These are phyloP conservation scores for Penicillium antarcticum DNA, from an alignment of 495 filamentous ascomycete genomes.

Conservation along the genomic window DNA sequence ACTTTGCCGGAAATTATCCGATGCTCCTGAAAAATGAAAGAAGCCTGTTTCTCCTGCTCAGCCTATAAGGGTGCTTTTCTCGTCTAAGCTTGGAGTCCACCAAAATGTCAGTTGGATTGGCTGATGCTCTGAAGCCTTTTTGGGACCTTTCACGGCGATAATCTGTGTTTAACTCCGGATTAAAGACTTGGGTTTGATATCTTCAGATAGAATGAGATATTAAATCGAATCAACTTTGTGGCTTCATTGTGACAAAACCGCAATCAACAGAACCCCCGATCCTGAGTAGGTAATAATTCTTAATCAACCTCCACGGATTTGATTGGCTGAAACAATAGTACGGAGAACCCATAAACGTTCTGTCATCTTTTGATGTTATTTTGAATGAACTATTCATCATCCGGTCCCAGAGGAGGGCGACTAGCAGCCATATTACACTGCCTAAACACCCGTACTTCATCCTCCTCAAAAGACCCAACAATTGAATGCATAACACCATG, in stretches of 20 bases:
- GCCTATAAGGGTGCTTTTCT: not conserved
- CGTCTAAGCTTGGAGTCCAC: not conserved
- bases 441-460: slow-evolving; percentile 64
- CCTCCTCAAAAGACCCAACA: slow-evolving; percentile 63
- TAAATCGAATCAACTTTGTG: no score
- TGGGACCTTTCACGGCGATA: no score
- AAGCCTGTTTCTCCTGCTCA: not conserved
- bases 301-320: not conserved
- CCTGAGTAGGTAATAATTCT: not conserved
- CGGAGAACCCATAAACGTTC: no score
- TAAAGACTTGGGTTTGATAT: no score
- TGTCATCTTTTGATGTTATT: no score
- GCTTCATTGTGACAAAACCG: no score
- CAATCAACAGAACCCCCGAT: not conserved
- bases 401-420: slow-evolving; percentile 4
- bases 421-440: slow-evolving; percentile 67
- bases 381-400: not conserved
- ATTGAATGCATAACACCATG: slow-evolving; percentile 66
- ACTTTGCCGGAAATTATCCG: not conserved
- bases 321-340: not conserved
- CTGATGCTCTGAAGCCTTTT: no score
- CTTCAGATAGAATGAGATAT: no score
- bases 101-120: not conserved
- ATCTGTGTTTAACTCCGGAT: no score
- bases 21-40: not conserved